These are phyloP conservation scores for Talaromyces borbonicus DNA, from an alignment of 495 filamentous ascomycete species.

Conservation along the genomic window DNA sequence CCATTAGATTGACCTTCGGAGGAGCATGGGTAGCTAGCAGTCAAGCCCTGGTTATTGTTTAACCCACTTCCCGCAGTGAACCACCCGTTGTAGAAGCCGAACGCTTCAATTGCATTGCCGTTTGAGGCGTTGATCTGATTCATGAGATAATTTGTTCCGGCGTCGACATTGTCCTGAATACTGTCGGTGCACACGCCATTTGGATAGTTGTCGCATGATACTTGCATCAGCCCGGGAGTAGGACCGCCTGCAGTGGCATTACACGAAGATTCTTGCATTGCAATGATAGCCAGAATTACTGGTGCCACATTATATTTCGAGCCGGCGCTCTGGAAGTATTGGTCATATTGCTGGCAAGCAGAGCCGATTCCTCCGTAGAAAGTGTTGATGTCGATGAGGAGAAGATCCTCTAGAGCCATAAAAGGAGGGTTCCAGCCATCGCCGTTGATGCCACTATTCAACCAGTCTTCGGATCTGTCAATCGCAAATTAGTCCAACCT, in stretches of 20 bases:
- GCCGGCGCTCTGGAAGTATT: constrained; percentile 22
- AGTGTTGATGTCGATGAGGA: constrained; percentile 16
- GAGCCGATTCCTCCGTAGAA: constrained; percentile 20
- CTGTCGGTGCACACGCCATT: constrained; percentile 22
- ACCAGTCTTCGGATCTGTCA: constrained; percentile 24
- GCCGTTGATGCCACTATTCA: constrained; percentile 21
- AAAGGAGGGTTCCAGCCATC: constrained; percentile 24
- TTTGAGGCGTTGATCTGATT: constrained; percentile 13
- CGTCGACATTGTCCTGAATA: constrained; percentile 25
- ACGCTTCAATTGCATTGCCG: constrained; percentile 22
- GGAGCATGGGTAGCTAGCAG: constrained; percentile 23
- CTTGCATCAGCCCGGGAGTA: constrained; percentile 28
- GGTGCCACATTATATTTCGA: constrained; percentile 22
- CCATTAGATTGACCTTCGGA: constrained; percentile 20
- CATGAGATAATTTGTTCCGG: constrained; percentile 21
- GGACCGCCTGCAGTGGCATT: constrained; percentile 22
- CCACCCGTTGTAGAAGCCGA: constrained; percentile 26
- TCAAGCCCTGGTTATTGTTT: constrained; percentile 17
- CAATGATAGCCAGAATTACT: constrained; percentile 24
- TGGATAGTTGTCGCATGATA: constrained; percentile 26
- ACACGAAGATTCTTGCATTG: constrained; percentile 30
- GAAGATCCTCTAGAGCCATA: constrained; percentile 18
- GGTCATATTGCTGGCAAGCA: constrained; percentile 20
- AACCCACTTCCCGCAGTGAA: constrained; percentile 17
- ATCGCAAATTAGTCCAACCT: neutral